A percentile compares a stretch with the other conserved stretches of the same genome.
Evolutionary conservation across 169 alveolate genomes (phyloP).

Genomic region (Plasmodium adleri): DNA sequence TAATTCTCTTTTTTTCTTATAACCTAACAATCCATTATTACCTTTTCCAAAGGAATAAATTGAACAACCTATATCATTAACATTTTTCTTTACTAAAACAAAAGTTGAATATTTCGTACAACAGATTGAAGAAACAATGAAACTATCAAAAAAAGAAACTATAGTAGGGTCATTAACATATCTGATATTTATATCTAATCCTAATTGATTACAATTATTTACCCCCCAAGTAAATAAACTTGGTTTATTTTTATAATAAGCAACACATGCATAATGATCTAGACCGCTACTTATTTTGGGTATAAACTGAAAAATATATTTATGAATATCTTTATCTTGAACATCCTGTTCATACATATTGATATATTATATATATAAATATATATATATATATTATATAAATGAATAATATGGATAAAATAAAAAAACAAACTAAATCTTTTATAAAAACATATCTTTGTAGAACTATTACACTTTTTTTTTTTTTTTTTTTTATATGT

Average conservation of each 20-base stretch:
- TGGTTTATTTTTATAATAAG: conserved; percentile 61
- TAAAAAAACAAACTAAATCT: too few relatives aligned
- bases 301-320: conserved; percentile 33
- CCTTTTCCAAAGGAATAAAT: conserved; percentile 88
- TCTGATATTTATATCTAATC: conserved; percentile 79
- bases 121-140: conserved; percentile 77
- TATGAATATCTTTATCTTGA: conserved; percentile 17
- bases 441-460: too few relatives aligned
- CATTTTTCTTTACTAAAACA: conserved; percentile 76
- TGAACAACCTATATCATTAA: conserved; percentile 79
- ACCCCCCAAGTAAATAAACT: conserved; percentile 96
- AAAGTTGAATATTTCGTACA: conserved; percentile 84
- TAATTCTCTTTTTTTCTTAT: conserved; percentile 29
- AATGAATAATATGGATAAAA: neutral
- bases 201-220: conserved; percentile 92
- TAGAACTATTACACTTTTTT: too few relatives aligned
- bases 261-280: conserved; percentile 71
- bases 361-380: neutral
- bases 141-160: conserved; percentile 77
- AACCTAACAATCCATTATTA: conserved; percentile 86
- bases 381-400: neutral
- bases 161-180: conserved; percentile 74
- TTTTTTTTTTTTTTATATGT: neutral
- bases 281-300: conserved; percentile 70
- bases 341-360: conserved; percentile 6